Base-by-base conservation (phyloP, 441 rosid species). In the Biscutella laevigata region DNA sequence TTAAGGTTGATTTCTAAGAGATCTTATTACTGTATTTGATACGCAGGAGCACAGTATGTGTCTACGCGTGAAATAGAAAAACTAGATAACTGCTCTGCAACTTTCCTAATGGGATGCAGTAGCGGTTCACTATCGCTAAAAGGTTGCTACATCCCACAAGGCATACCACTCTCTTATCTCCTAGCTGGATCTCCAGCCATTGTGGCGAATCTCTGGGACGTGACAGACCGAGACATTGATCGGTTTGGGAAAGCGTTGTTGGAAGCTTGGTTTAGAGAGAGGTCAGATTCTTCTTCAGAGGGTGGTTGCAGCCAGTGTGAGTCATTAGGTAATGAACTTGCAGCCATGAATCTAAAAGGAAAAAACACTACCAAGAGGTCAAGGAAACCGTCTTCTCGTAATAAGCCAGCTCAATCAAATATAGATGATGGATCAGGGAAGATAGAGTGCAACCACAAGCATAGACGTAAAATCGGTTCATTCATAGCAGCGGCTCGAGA, bases 141-240 rank as follows among this genome's bases (percentile, higher is more conserved):
- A 25, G 99, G 99, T 14, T 64, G 80, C 50, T 94, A 94, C 57
- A 61, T 69, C 42, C 99, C 99, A 0, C 73, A 82, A 66, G 99
- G 99, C 42, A 57, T 81, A 28, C 79, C 84, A 2, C 74, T 94
- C 19, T 84, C 84, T 7, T 94, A 83, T 61, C 84, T 86, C 21
- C 63, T 71, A 25, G 96, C 96, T 0, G 96, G 97, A 6, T 84
- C 97, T 17, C 99, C 99, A 1, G 76, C 77, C 58, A 83, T 78
- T 45, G 68, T 92, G 3, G 94, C 92, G 33, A 88, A 82, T 59
- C 80, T 92, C 15, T 92, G 97, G 99, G 97, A 92, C 24, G 99
- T 92, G 35, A 92, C 99, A 3, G 95, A 92, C 75, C 71, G 79
- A 63, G 99, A 92, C 62, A 92, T 92, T 1, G 97, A 92, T 54